Base-by-base conservation (phyloP, 208 protist species). In the Trypanosoma mega region DNA sequence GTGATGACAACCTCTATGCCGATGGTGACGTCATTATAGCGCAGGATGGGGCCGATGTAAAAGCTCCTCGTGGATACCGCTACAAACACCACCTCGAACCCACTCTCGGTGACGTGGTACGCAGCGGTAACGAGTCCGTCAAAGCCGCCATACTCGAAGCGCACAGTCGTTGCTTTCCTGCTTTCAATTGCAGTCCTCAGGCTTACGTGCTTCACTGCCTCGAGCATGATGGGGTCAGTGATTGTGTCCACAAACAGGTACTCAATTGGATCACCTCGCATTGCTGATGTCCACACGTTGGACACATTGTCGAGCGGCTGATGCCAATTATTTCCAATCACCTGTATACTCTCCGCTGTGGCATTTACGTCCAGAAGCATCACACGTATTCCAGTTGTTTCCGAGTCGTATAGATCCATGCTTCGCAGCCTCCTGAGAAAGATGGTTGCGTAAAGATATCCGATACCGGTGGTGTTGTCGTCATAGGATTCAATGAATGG, bases 171-270 rank as follows among this genome's bases (percentile, higher is more conserved):
- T 7, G 33, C n/a, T 24, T 20, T n/a, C 23, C 7, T 20, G 12
- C n/a, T 16, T 30, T 6, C 23, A 24, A 31, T 30, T 31, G 70
- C 50, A 2, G 5, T 12, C 5, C 36, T 30, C 2, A 76, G 30
- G 50, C 69, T 16, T 7, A 81, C 41, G 46, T 74, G 70, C 55
- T 51, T 31, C 20, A 81, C 37, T 37, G 70, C 75, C 16, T 53
- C 53, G 5, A 58, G 58, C 75, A 81, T 74, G 30, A 81, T 49
- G 0, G 75, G 70, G 59, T 77, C 53, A 34, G 20, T 26, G 14
- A 77, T 41, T n/a, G 76, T 37, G 37, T 65, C 72, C 1, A 50
- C 44, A 9, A 20, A 16, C 27, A 77, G 39, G 44, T 66, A 76
- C 26, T 23, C 37, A 0, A 57, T 26, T 33, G 44, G 27, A 2